phyloP scores from a whole-genome alignment of 495 filamentous ascomycete species.

The Darksidea phi region DNA sequence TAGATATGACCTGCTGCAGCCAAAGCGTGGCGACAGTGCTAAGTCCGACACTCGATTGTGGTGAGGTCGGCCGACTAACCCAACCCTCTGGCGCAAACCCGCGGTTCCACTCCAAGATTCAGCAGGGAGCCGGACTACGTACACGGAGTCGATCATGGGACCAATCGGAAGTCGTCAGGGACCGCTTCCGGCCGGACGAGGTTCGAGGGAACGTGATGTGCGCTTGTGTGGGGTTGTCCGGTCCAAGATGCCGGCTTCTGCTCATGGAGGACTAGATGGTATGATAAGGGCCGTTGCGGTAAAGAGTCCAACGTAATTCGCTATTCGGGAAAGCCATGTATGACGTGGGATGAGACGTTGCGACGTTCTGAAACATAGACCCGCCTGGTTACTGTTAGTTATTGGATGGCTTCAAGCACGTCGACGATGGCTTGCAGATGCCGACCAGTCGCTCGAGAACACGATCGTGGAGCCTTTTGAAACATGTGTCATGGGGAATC shows the following conservation, averaged over 20 bases:
- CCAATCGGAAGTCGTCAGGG: constrained; percentile 3
- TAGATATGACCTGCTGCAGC: too few relatives aligned
- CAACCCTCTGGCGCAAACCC: too few relatives aligned
- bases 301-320: too few relatives aligned
- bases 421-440: neutral
- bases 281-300: too few relatives aligned
- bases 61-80: too few relatives aligned
- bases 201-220: neutral
- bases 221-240: constrained; percentile 2
- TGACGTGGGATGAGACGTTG: constrained; percentile 10
- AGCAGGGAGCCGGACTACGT: neutral
- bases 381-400: neutral
- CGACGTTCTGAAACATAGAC: constrained; percentile 17
- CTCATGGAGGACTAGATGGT: too few relatives aligned
- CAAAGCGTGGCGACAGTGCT: too few relatives aligned
- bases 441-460: constrained; percentile 8
- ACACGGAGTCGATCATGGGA: neutral
- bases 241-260: too few relatives aligned
- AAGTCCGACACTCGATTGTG: too few relatives aligned
- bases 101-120: constrained; percentile 6
- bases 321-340: constrained; percentile 2
- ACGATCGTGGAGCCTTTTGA: constrained; percentile 8
- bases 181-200: neutral
- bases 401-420: neutral
- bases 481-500: neutral